Evolutionary conservation across 805 yeast genomes (phyloP).

Genomic region (Saturnispora besseyi): DNA sequence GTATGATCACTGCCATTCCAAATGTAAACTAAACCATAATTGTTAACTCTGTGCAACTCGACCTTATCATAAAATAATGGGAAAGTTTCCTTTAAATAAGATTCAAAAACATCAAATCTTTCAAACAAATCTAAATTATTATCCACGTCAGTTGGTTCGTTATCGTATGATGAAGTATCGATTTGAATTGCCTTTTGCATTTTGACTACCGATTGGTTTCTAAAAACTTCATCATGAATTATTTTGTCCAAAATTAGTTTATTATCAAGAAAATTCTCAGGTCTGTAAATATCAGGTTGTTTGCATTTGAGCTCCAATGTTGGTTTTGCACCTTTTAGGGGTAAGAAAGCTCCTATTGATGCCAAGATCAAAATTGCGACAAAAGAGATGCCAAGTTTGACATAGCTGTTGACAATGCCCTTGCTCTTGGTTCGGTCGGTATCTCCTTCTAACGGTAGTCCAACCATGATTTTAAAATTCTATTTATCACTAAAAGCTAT

Average conservation of each 20-base stretch:
- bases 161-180: slow-evolving; percentile 58
- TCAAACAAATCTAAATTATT: slow-evolving; percentile 42
- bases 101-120: slow-evolving; percentile 29
- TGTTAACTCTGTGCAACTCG: slow-evolving; percentile 32
- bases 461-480: background rate
- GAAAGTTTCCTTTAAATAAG: slow-evolving; percentile 32
- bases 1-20: slow-evolving; percentile 34
- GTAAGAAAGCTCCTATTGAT: background rate
- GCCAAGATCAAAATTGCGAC: background rate
- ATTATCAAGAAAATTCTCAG: slow-evolving; percentile 25
- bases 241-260: slow-evolving; percentile 28
- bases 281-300: slow-evolving; percentile 19
- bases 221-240: slow-evolving; percentile 30
- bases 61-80: slow-evolving; percentile 30
- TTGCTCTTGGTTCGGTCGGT: background rate
- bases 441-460: slow-evolving; percentile 2
- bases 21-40: slow-evolving; percentile 36
- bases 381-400: background rate
- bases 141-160: slow-evolving; percentile 33
- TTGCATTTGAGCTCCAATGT: slow-evolving; percentile 11
- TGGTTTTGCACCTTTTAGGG: background rate
- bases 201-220: slow-evolving; percentile 34
- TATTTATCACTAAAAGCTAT: background rate
- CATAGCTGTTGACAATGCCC: background rate
- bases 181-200: slow-evolving; percentile 53